Conservation (phyloP, 805 yeast genomes). For the Cyberlindnera euphorbiae region DNA sequence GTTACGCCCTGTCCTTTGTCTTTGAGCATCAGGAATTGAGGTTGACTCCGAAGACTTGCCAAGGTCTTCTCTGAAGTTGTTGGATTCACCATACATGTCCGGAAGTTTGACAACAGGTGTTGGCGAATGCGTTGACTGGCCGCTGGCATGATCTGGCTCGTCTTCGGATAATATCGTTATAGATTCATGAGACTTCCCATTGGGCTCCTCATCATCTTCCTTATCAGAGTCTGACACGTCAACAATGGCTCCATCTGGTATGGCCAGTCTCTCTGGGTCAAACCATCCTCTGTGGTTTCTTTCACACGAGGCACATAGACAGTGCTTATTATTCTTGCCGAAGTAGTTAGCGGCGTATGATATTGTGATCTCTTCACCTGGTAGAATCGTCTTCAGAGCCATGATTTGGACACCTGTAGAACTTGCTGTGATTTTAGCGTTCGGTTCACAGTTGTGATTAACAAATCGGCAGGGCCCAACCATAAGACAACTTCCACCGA, state of each 20-base stretch:
- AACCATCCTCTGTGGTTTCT: conserved; percentile 27
- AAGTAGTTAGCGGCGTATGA: conserved; percentile 38
- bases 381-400: conserved; percentile 30
- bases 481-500: conserved; percentile 34
- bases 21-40: no score
- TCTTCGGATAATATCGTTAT: no score
- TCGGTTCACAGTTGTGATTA: conserved; percentile 44
- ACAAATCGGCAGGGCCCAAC: conserved; percentile 45
- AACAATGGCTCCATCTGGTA: not conserved
- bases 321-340: conserved; percentile 37
- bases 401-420: conserved; percentile 29
- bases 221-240: conserved; percentile 2
- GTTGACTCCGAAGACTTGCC: no score
- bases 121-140: no score
- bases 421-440: conserved; percentile 32
- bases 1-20: not conserved
- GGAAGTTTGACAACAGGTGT: no score
- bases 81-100: no score
- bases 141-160: no score
- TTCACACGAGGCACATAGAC: conserved; percentile 43
- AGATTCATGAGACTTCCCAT: no score
- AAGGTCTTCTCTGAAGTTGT: not conserved
- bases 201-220: not conserved
- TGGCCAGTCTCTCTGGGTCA: conserved; percentile 14
- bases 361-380: conserved; percentile 46